Conservation (phyloP, 371 early-diverging fungal genomes). For the Mortierella sp. region DNA sequence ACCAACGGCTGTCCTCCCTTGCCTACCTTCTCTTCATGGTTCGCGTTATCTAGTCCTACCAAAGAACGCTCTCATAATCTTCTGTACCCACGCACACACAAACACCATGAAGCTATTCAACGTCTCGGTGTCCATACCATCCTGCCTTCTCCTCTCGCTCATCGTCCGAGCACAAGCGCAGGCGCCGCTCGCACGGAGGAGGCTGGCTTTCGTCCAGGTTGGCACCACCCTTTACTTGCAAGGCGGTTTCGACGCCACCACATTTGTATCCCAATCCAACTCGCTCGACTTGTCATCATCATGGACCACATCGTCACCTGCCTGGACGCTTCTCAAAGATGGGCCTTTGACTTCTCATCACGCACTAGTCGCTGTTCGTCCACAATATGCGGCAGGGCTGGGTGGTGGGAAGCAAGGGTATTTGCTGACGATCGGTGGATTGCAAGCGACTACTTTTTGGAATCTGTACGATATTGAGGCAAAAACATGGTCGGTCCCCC, state of each 20-base stretch:
- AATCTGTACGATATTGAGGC: constrained; percentile 6
- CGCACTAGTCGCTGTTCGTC: constrained; percentile 13
- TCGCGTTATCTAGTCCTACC: not conserved
- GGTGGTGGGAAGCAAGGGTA: constrained; percentile 17
- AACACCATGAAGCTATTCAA: not conserved
- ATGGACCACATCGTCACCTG: constrained; percentile 18
- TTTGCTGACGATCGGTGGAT: constrained; percentile 17
- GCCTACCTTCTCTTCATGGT: not conserved
- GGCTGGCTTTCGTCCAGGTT: constrained; percentile 15
- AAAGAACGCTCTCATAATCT: not conserved
- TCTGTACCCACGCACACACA: not conserved
- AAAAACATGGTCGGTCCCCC: constrained; percentile 6
- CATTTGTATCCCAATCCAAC: constrained; percentile 9
- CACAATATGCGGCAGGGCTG: constrained; percentile 13
- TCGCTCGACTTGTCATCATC: constrained; percentile 25
- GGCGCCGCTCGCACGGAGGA: constrained; percentile 16
- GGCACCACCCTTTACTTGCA: constrained; percentile 30
- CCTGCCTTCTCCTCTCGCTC: constrained; percentile 3
- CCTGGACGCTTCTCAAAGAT: constrained; percentile 12
- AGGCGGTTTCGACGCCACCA: constrained; percentile 20
- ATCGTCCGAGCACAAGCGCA: constrained; percentile 5
- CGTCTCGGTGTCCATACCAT: not conserved
- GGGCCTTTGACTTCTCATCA: constrained; percentile 27
- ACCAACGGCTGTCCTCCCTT: not conserved
- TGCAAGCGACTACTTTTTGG: constrained; percentile 2